Conservation (phyloP, 345 rosid species). For the Brassica incana region DNA sequence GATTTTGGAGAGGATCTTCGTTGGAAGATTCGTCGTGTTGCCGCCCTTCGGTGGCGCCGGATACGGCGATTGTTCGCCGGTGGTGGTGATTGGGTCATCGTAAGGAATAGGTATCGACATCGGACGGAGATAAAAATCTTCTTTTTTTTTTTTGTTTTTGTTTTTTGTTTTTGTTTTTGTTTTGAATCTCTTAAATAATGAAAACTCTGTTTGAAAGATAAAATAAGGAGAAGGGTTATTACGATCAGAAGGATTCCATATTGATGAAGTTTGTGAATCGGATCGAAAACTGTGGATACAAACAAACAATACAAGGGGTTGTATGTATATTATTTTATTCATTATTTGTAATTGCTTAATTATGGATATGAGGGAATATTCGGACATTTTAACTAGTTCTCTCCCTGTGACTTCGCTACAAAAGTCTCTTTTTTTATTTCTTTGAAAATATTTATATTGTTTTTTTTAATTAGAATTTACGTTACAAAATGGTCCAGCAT, state of each 20-base stretch:
- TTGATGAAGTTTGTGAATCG: not conserved
- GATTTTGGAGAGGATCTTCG: slow-evolving; percentile 55
- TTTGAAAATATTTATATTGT: not conserved
- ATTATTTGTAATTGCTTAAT: not conserved
- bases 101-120: slow-evolving; percentile 27
- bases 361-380: slow-evolving; percentile 18
- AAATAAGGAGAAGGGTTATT: not conserved
- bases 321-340: not conserved
- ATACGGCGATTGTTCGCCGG: slow-evolving; percentile 27
- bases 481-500: not conserved
- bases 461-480: not conserved
- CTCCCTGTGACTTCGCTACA: not conserved
- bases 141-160: not conserved
- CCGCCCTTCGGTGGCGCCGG: slow-evolving; percentile 47
- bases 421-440: not conserved
- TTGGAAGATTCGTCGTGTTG: slow-evolving; percentile 36
- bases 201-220: not conserved
- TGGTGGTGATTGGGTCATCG: not conserved
- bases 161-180: not conserved
- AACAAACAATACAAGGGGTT: not conserved
- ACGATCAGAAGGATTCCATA: not conserved
- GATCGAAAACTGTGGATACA: not conserved
- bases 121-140: slow-evolving; percentile 29
- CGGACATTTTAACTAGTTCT: slow-evolving; percentile 17
- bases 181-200: not conserved